phyloP scores from a whole-genome alignment of 2,329 filamentous ascomycete species.

The Parastagonospora avenae region DNA sequence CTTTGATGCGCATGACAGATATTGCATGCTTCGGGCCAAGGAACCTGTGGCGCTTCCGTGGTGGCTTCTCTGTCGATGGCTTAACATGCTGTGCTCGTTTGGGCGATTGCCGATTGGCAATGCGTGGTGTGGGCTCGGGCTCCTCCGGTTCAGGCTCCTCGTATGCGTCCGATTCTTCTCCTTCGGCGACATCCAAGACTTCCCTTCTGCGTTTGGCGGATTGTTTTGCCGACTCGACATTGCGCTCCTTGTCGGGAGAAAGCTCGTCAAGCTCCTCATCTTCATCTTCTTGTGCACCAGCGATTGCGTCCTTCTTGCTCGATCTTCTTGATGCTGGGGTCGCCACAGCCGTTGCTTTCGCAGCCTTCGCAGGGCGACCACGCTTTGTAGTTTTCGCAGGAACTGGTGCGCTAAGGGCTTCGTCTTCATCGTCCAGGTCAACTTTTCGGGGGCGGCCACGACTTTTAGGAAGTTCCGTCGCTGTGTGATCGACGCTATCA shows the following conservation, averaged over 20 bases:
- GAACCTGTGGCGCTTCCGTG: slow-evolving; percentile 35
- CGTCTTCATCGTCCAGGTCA: background rate
- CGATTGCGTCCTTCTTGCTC: slow-evolving; percentile 5
- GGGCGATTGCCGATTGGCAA: slow-evolving; percentile 15
- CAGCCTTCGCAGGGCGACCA: background rate
- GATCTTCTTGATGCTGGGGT: slow-evolving; percentile 19
- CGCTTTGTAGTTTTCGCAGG: background rate
- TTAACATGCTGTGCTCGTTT: slow-evolving; percentile 18
- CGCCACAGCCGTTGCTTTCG: slow-evolving; percentile 1
- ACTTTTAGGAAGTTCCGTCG: slow-evolving; percentile 3
- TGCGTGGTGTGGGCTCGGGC: slow-evolving; percentile 13
- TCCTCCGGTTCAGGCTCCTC: slow-evolving; percentile 23
- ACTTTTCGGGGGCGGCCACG: slow-evolving; percentile 10
- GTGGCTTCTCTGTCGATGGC: slow-evolving; percentile 24
- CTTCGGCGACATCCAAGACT: slow-evolving; percentile 18
- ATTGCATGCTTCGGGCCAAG: slow-evolving; percentile 36
- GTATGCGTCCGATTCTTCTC: slow-evolving; percentile 21
- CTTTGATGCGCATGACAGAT: slow-evolving; percentile 48
- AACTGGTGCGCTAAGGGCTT: background rate
- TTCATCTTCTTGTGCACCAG: slow-evolving; percentile 5
- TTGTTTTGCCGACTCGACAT: slow-evolving; percentile 4
- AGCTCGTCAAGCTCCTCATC: slow-evolving; percentile 23
- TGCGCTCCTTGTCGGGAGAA: slow-evolving; percentile 21
- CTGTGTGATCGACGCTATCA: background rate
- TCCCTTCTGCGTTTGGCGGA: slow-evolving; percentile 3